Base-by-base conservation (phyloP, 2,329 filamentous ascomycete species). In the Ophiostoma fasciatum region DNA sequence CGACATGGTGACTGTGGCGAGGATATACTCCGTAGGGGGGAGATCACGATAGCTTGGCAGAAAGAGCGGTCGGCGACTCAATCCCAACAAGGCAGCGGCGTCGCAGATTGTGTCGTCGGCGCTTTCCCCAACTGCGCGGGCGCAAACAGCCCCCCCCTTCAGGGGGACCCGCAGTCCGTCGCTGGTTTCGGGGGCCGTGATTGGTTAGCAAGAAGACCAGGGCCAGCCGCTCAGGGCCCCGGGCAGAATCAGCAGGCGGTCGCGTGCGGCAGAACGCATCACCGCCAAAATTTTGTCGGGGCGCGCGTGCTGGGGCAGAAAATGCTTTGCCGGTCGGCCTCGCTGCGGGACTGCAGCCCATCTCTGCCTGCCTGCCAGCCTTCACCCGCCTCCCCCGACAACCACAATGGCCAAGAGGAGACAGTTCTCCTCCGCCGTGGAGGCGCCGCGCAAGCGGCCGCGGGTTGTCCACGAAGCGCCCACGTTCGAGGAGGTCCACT, bases 401-500 rank as follows among this genome's bases (percentile, higher is more conserved):
- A 25, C 25, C 23, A 37, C 12, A 30, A 68, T 68, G 65, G 56
- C 52, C 19, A 70, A 69, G 50, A 53, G 64, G 44, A 49, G 55
- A 35, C 52, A 56, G 25, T 49, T 52, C 33, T 57, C 55, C 33
- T 48, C 48, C 13, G 61, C 67, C 35, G 56, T 53, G 25, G 53
- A 55, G 7, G 57, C 54, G 22, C 57, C 59, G 21, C 57, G 64
- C 18, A 74, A 74, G 51, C 64, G 69, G 43, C 64, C 65, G 42
- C 72, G 70, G 50, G 56, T 68, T n/a, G 58, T 63, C 5, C 66
- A 73, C 44, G 66, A 74, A 39, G 54, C 64, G 2, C 68, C 71
- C 12, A 67, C 71, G 3, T 68, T 66, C 10, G 74, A 78, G 45
- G 70, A 78, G 26, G 64, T 82, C 31, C 59, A 64, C 33, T 73